Percentiles rank a stretch among this genome's conserved stretches.
These are phyloP conservation scores for Leccinum broughii DNA, from an alignment of 768 basidiomycete genomes.

Conservation along the genomic window DNA sequence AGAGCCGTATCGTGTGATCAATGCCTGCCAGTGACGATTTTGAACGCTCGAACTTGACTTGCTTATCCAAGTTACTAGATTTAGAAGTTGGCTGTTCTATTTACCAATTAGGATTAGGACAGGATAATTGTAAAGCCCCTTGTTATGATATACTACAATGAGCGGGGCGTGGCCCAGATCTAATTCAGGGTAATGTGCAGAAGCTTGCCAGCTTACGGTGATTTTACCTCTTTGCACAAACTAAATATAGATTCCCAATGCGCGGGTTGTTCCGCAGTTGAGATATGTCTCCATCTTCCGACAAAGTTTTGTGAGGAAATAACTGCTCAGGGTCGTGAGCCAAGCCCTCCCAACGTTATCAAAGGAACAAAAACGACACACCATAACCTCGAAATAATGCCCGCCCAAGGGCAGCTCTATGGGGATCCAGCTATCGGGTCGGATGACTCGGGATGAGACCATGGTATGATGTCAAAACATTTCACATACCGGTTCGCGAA, in stretches of 20 bases:
- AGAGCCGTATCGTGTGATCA: background rate
- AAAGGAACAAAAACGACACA: constrained; percentile 18
- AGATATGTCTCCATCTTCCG: constrained; percentile 44
- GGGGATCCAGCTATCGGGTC: constrained; percentile 22
- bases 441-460: constrained; percentile 4
- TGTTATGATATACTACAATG: background rate
- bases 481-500: constrained; percentile 50
- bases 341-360: background rate
- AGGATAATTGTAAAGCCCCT: background rate
- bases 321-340: constrained; percentile 35
- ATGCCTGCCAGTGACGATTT: background rate
- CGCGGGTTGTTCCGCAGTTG: constrained; percentile 35
- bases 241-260: constrained; percentile 57
- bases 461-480: background rate
- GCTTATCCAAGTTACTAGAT: constrained; percentile 9
- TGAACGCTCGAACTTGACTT: background rate
- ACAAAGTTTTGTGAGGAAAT: constrained; percentile 52
- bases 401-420: constrained; percentile 34
- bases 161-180: background rate
- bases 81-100: background rate
- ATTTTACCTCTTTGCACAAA: constrained; percentile 41
- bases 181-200: constrained; percentile 1
- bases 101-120: background rate
- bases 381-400: constrained; percentile 51
- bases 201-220: constrained; percentile 5